These are phyloP conservation scores for Saksenaea oblongispora DNA, from an alignment of 371 early-diverging fungal species.

Conservation along the genomic window DNA sequence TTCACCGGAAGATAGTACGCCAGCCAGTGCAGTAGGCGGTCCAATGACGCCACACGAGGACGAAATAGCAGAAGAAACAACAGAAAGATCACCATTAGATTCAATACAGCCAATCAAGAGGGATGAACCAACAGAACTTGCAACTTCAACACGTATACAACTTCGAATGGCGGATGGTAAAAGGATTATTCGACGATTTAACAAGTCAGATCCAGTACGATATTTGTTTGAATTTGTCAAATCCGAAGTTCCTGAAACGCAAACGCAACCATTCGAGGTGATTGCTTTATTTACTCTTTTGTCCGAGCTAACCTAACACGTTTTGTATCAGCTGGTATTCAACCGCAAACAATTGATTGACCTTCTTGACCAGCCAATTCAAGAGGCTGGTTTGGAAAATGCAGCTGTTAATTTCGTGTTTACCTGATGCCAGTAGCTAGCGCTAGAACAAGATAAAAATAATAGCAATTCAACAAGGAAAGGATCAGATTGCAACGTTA, in stretches of 20 bases:
- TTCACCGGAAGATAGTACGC: constrained; percentile 9
- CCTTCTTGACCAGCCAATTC: constrained; percentile 60
- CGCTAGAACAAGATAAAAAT: not conserved
- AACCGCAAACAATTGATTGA: constrained; percentile 65
- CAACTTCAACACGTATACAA: constrained; percentile 67
- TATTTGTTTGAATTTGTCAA: constrained; percentile 73
- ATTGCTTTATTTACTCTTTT: constrained; percentile 5
- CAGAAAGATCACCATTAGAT: constrained; percentile 37
- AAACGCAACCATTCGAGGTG: constrained; percentile 72
- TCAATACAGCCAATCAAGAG: constrained; percentile 48
- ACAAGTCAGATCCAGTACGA: constrained; percentile 64
- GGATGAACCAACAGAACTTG: constrained; percentile 54
- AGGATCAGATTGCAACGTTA: not conserved
- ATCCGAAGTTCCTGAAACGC: constrained; percentile 61
- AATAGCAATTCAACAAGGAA: not conserved
- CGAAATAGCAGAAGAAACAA: constrained; percentile 9
- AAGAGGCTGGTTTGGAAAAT: constrained; percentile 67
- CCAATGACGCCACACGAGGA: constrained; percentile 4
- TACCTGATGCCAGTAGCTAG: constrained; percentile 13
- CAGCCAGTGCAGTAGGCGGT: not conserved
- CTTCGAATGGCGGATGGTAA: constrained; percentile 72
- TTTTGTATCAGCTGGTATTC: constrained; percentile 52
- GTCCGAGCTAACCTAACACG: not conserved
- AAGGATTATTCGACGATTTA: constrained; percentile 65
- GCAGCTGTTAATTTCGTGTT: constrained; percentile 56